A percentile compares a stretch with the other conserved stretches of the same genome.
phyloP scores from a whole-genome alignment of 805 yeast genomes.

The Ogataea parapolymorpha region DNA sequence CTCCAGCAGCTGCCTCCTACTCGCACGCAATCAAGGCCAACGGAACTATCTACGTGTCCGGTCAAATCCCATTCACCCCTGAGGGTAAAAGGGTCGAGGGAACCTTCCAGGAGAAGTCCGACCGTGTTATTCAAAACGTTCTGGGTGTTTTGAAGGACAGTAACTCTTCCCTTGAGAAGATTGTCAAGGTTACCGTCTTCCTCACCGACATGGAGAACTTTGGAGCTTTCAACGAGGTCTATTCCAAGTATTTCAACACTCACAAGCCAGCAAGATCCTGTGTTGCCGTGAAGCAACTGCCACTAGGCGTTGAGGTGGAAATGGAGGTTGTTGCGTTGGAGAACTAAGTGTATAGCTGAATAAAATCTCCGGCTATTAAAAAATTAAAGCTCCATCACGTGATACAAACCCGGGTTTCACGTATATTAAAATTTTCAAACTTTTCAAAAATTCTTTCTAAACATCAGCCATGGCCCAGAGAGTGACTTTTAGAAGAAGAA shows the following conservation, averaged over 20 bases:
- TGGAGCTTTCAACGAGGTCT: constrained; percentile 80
- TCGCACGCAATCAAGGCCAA: constrained; percentile 94
- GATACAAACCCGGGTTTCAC: constrained; percentile 4
- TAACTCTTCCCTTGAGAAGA: constrained; percentile 76
- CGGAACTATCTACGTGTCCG: constrained; percentile 87
- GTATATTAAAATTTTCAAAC: constrained; percentile 9
- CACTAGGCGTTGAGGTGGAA: constrained; percentile 91
- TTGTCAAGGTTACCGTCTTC: constrained; percentile 86
- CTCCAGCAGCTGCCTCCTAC: constrained; percentile 96
- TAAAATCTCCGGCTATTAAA: neutral
- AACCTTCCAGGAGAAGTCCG: constrained; percentile 71
- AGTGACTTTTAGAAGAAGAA: constrained; percentile 98
- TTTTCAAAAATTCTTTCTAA: constrained; percentile 8
- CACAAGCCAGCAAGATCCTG: constrained; percentile 97
- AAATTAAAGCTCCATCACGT: neutral
- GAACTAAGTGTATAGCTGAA: constrained; percentile 26
- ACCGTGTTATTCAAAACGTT: constrained; percentile 67
- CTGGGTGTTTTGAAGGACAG: constrained; percentile 75
- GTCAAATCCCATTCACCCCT: constrained; percentile 89
- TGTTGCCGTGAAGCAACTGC: constrained; percentile 90
- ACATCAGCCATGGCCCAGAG: constrained; percentile 83
- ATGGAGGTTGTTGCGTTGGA: constrained; percentile 72
- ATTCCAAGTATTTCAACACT: constrained; percentile 67
- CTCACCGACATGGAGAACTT: constrained; percentile 88
- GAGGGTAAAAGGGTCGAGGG: constrained; percentile 79